Conservation (phyloP, 495 filamentous ascomycete genomes). For the Pyrenopolyporus hunteri region DNA sequence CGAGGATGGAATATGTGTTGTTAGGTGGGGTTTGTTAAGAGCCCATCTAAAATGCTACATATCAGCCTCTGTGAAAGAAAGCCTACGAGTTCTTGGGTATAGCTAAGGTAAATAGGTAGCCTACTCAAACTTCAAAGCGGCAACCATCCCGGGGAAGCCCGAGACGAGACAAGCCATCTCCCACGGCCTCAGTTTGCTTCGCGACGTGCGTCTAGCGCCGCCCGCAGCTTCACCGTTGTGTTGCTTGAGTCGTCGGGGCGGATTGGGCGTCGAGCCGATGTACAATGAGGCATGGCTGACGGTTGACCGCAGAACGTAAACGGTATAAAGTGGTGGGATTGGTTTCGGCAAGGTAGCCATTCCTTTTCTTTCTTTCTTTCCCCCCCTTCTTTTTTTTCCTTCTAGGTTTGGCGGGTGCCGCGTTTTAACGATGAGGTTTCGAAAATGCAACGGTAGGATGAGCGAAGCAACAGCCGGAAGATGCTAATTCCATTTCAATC, state of each 20-base stretch:
- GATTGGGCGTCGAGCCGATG: slow-evolving; percentile 91
- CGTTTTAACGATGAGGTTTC: slow-evolving; percentile 21
- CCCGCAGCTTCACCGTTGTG: slow-evolving; percentile 85
- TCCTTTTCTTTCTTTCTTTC: too few species aligned
- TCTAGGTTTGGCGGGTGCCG: background rate
- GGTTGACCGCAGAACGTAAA: slow-evolving; percentile 87
- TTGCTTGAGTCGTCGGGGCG: slow-evolving; percentile 78
- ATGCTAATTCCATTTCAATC: slow-evolving; percentile 19
- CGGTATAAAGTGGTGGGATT: slow-evolving; percentile 62
- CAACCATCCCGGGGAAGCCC: slow-evolving; percentile 84
- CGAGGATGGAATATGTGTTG: slow-evolving; percentile 69
- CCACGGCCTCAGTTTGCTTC: slow-evolving; percentile 76
- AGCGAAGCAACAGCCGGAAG: background rate
- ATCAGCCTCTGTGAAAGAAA: slow-evolving; percentile 5
- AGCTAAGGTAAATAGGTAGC: too few species aligned
- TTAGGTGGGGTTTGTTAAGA: slow-evolving; percentile 80
- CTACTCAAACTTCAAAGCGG: slow-evolving; percentile 95
- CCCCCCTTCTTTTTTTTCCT: too few species aligned
- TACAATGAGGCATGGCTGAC: slow-evolving; percentile 70
- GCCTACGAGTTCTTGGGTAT: background rate
- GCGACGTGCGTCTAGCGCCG: slow-evolving; percentile 78
- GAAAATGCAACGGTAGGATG: background rate
- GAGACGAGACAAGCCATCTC: slow-evolving; percentile 89
- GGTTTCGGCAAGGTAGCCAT: slow-evolving; percentile 53
- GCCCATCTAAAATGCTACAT: slow-evolving; percentile 80